Evolutionary conservation across 2,329 filamentous ascomycete species (phyloP), one percentile per base, ranked within the genome.

Genomic region (Tolypocladium pustulatum): DNA sequence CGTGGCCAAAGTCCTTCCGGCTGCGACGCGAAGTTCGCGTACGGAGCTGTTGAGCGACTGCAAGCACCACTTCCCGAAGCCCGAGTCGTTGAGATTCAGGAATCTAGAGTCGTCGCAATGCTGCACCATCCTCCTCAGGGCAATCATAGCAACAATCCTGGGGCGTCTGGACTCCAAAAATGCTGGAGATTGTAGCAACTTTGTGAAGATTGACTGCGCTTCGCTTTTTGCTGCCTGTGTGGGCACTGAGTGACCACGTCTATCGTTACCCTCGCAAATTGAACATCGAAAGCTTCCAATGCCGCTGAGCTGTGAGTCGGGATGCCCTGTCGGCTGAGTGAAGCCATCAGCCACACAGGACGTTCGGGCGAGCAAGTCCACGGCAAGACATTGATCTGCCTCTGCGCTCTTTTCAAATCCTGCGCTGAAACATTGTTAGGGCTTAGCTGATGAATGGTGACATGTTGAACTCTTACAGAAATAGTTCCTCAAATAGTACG

Each of bases 11-110:
- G 86, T 84, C 60, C 83, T 81, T 40, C 88, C 89, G 59, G 92
- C 89, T 41, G 88, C 88, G 65, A 97, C 83, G 37, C 93, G 86
- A 34, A 97, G 76, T 69, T 97, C 94, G 67, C 93, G 83, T 25
- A 91, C 72, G 1, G 92, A 95, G 71, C 92, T 96, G 62, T 87
- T 86, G 43, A 97, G 76, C 0, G 88, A 90, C 64, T 88, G 84
- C 5, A 97, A 75, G 67, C 91, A 92, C 83, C 90, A 93, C 66
- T 92, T 86, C 0, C 90, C 91, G 46, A 90, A 75, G 0, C 75
- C 70, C 10, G 90, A 91, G 1, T 75, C 77, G 60, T 86, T 82
- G 2, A 97, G 75, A 62, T 89, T 83, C 36, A 93, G 74, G 57
- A 89, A 76, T 4, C 79, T 76, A 0, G 75, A 62, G 57, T 84